Base-by-base conservation (phyloP, 176 grass and related monocot genomes). In the Thinopyrum elongatum region DNA sequence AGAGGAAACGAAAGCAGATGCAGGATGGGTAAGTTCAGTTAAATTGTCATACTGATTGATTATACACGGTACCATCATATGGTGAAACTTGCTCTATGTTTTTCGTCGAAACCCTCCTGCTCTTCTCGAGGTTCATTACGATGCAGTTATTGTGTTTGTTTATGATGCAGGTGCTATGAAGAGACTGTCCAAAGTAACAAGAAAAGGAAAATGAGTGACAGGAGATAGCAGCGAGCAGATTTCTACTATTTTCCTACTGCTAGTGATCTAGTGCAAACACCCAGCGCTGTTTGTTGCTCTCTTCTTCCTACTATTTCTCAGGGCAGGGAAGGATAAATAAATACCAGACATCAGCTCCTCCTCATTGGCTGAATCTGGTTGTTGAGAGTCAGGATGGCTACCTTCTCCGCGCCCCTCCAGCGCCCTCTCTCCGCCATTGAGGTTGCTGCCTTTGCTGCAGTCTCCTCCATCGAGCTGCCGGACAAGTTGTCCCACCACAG, bases 351-450 rank as follows among this genome's bases (percentile, higher is more conserved):
- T 11, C 22, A 17, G 84, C 41, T 82, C 35, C 62, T 41, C 39
- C 76, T 8, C 22, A 71, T 65, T 78, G 47, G 38, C 44, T 41
- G 65, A 78, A 76, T 65, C 41, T 4, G 39, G 22, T 83, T 70
- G 38, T 51, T 76, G 60, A 57, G 33, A 10, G 35, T 10, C 33
- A 79, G 21, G 41, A 98, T 95, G 96, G 91, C 93, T 80, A 93
- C 85, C 5, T 83, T 34, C 33, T 34, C 33, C 33, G 33, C 4
- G 33, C 33, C 33, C 33, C 33, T 95, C 49, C 90, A 95, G 33
- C 93, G 95, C n/a, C 93, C 93, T 41, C 80, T 98, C 67, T 95
- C 95, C 3, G 83, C 95, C 70, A 92, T 88, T 39, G 95, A 91
- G 1, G 91, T 91, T 2, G 86, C 94, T 0, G 90, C 93, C 3